phyloP scores from a whole-genome alignment of 148 eudicot genomes.

The Diospyros lotus region DNA sequence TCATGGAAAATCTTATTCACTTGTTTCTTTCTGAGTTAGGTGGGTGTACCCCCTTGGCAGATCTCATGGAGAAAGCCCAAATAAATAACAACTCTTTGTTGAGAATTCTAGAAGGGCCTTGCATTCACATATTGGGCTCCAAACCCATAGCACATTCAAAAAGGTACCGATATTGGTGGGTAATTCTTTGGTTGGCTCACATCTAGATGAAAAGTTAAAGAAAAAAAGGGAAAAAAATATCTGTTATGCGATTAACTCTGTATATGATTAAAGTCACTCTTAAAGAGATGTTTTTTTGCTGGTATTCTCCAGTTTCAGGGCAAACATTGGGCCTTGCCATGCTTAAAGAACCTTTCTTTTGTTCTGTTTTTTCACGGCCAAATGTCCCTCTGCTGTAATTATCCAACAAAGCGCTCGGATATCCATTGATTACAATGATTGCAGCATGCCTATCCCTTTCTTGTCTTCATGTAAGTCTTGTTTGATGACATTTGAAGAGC shows the following conservation, averaged over 20 bases:
- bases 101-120: constrained; percentile 1
- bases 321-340: constrained; percentile 1
- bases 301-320: constrained; percentile 2
- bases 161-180: neutral
- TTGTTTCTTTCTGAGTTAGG: too few relatives aligned
- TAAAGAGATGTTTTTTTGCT: neutral
- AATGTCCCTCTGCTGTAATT: constrained; percentile 6
- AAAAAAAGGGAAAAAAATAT: neutral
- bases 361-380: constrained; percentile 7
- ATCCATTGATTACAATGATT: neutral
- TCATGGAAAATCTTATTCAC: too few relatives aligned
- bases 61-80: neutral
- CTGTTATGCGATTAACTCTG: neutral
- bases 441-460: neutral
- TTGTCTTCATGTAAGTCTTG: neutral
- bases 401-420: constrained; percentile 1
- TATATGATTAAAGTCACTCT: neutral
- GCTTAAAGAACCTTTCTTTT: neutral
- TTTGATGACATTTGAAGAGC: neutral
- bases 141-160: constrained; percentile 8
- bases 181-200: neutral
- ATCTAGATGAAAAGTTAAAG: neutral
- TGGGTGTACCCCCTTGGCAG: too few relatives aligned
- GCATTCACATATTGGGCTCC: constrained; percentile 7
- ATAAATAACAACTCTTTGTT: neutral